Percentiles rank a stretch among this genome's conserved stretches.
phyloP scores from a whole-genome alignment of 768 basidiomycete genomes.

The Serendipita sp. region DNA sequence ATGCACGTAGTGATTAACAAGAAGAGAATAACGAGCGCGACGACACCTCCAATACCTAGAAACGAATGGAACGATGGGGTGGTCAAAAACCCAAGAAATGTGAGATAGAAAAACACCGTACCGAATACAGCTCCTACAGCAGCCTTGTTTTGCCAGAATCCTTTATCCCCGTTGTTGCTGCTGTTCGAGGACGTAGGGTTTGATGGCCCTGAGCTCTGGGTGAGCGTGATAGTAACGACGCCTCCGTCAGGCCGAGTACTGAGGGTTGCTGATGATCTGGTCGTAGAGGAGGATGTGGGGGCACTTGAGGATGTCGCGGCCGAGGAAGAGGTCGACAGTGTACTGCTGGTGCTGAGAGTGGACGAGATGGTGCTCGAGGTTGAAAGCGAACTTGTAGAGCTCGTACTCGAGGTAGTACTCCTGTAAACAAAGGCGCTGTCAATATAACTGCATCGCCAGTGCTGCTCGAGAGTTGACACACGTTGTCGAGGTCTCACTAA shows the following conservation, averaged over 20 bases:
- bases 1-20: constrained; percentile 33
- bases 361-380: background rate
- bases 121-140: background rate
- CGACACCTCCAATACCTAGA: constrained; percentile 35
- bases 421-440: background rate
- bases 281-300: background rate
- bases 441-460: too few species aligned
- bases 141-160: background rate
- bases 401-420: background rate
- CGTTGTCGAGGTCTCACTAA: too few species aligned
- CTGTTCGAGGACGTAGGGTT: background rate
- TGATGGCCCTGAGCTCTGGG: background rate
- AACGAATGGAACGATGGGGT: background rate
- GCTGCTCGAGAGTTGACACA: too few species aligned
- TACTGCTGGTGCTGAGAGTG: background rate
- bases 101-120: background rate
- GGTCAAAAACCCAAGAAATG: background rate
- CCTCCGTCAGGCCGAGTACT: background rate
- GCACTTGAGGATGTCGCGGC: background rate
- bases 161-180: background rate
- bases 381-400: background rate
- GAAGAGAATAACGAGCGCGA: constrained; percentile 36
- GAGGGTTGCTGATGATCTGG: background rate
- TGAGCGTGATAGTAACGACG: background rate
- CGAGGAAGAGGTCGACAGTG: background rate